Evolutionary conservation across 805 yeast genomes (phyloP).

Genomic region (Kodamaea neixiangensis): DNA sequence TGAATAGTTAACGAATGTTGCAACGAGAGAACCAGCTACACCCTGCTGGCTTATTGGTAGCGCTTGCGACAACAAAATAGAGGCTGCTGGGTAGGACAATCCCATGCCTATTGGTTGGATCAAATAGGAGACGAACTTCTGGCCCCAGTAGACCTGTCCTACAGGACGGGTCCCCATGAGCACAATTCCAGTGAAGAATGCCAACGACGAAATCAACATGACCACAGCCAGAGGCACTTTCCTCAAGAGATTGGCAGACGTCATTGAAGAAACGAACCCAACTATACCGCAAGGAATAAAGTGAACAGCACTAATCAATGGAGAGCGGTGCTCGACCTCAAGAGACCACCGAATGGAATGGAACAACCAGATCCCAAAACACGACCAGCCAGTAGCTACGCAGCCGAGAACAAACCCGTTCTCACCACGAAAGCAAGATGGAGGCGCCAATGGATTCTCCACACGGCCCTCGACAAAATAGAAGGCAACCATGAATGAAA

Average conservation of each 20-base stretch:
- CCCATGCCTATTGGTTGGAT: slow-evolving; percentile 20
- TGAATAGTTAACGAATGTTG: slow-evolving; percentile 22
- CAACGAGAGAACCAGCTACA: slow-evolving; percentile 19
- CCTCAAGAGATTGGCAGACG: slow-evolving; percentile 11
- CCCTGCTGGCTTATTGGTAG: slow-evolving; percentile 20
- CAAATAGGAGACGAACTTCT: slow-evolving; percentile 17
- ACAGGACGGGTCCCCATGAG: slow-evolving; percentile 19
- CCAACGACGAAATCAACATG: slow-evolving; percentile 15
- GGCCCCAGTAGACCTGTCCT: slow-evolving; percentile 21
- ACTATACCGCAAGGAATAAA: slow-evolving; percentile 19
- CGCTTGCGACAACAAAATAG: slow-evolving; percentile 15
- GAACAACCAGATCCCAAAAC: slow-evolving; percentile 22
- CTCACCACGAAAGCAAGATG: slow-evolving; percentile 16
- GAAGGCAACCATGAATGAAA: slow-evolving; percentile 14
- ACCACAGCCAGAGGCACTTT: slow-evolving; percentile 15
- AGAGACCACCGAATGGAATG: slow-evolving; percentile 18
- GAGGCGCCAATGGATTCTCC: slow-evolving; percentile 18
- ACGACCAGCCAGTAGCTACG: slow-evolving; percentile 22
- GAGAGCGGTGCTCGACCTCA: slow-evolving; percentile 12
- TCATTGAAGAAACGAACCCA: slow-evolving; percentile 17
- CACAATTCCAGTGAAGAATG: slow-evolving; percentile 14
- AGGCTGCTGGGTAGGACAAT: slow-evolving; percentile 21
- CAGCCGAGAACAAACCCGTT: slow-evolving; percentile 20
- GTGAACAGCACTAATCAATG: slow-evolving; percentile 19
- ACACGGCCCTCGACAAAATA: slow-evolving; percentile 11